Conservation (phyloP, 306 rosid species). For the Senna tora region DNA sequence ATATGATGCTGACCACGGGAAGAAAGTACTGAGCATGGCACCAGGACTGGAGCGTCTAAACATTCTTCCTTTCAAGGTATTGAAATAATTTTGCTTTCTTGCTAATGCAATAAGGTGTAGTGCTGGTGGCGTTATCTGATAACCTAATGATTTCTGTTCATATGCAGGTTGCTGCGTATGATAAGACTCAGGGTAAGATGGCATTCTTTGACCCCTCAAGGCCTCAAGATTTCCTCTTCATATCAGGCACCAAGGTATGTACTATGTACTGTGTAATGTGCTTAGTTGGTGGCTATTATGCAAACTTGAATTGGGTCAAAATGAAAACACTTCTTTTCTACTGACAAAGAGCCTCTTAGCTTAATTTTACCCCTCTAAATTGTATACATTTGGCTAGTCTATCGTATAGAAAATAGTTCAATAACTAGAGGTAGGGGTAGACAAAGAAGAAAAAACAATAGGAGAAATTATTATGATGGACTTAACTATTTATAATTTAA, state of each 20-base stretch:
- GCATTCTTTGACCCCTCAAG: conserved; percentile 97
- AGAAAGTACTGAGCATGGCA: conserved; percentile 97
- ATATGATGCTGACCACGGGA: conserved; percentile 98
- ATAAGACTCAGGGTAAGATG: conserved; percentile 92
- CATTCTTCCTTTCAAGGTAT: conserved; percentile 97
- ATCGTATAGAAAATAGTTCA: no score
- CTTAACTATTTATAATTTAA: no score
- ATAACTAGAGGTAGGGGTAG: no score
- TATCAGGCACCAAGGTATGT: conserved; percentile 96
- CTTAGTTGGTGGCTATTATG: conserved; percentile 4
- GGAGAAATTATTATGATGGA: no score
- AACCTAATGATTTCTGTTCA: conserved; percentile 31
- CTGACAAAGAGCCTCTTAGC: no score
- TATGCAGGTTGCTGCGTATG: conserved; percentile 97
- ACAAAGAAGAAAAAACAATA: no score
- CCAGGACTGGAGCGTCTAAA: conserved; percentile 95
- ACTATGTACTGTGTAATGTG: not conserved
- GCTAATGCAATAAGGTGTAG: not conserved
- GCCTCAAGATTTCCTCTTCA: conserved; percentile 88
- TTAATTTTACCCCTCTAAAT: no score
- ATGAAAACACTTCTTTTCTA: no score
- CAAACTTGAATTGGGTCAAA: not conserved
- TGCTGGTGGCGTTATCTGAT: conserved; percentile 10
- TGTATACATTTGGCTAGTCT: no score
- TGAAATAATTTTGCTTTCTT: not conserved